Evolutionary conservation across 2,329 filamentous ascomycete genomes (phyloP), one percentile per base, ranked within the genome.

Genomic region (Penicillium hordei): DNA sequence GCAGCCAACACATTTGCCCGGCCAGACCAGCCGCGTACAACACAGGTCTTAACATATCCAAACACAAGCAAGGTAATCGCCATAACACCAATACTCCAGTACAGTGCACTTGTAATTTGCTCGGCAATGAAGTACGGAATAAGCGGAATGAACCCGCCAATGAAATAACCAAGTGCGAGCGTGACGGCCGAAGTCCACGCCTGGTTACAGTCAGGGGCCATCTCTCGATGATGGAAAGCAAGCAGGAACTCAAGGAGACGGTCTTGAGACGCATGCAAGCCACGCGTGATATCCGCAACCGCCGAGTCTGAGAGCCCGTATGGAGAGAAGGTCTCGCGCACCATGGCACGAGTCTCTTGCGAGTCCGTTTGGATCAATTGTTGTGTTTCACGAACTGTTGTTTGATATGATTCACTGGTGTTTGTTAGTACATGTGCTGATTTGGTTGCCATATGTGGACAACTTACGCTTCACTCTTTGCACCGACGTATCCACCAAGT

Each of bases 71-170:
- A 58, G 4, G 75, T 76, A 19, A 78, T 62, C 0, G 60, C 76
- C 75, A 78, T 78, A 10, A 78, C 72, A 1, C 68, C 74, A 55
- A 76, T 73, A 55, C 75, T 77, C 63, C 67, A 75, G 56, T 82
- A 79, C 50, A 92, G 75, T 8, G 81, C 82, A 17, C 70, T 60
- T 34, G 74, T 66, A 6, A 83, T 77, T 27, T 76, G 67, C 5
- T 77, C 60, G 19, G 81, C 76, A 54, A 88, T 78, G 62, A 90
- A 86, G 74, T 91, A 91, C 0, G 88, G 88, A 42, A 89, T 73
- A 66, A 90, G 80, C 15, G 88, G 88, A n/a, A 90, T 82, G 53
- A 90, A 78, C 0, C 88, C 88, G 21, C 88, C 88, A 23, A 90
- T 72, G 52, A 90, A 86, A 70, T 91, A 91, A 36, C 86, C 86